Percentiles rank a stretch among this genome's conserved stretches.
Conservation (phyloP, 2,329 filamentous ascomycete species). For the Alternaria consortialis region DNA sequence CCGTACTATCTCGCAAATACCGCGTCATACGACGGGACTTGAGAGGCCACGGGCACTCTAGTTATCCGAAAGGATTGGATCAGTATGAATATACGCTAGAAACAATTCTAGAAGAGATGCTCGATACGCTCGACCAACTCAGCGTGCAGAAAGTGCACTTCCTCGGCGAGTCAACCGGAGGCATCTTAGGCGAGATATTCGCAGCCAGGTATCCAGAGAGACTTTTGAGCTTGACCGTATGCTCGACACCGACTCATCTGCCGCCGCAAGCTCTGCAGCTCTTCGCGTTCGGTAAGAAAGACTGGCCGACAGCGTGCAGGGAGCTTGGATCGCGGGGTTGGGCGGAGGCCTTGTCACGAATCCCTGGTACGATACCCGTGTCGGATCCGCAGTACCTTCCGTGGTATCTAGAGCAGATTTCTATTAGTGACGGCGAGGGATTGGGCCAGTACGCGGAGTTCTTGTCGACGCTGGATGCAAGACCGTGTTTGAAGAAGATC, state of each 20-base stretch:
- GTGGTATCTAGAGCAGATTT: slow-evolving; percentile 46
- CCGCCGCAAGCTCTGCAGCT: slow-evolving; percentile 38
- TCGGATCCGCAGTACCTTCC: slow-evolving; percentile 38
- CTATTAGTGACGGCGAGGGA: slow-evolving; percentile 39
- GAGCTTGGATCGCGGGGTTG: slow-evolving; percentile 45
- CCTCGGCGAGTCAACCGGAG: slow-evolving; percentile 47
- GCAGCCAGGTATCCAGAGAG: slow-evolving; percentile 43
- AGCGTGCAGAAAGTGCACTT: slow-evolving; percentile 45
- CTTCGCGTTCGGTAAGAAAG: slow-evolving; percentile 39
- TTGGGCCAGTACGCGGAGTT: slow-evolving; percentile 49
- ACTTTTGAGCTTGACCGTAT: slow-evolving; percentile 43
- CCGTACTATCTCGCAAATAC: slow-evolving; percentile 41
- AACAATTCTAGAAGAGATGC: slow-evolving; percentile 44
- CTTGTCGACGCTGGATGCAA: slow-evolving; percentile 42
- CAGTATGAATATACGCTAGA: slow-evolving; percentile 33
- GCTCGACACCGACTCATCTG: slow-evolving; percentile 43
- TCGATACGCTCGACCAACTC: slow-evolving; percentile 49
- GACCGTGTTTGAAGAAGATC: slow-evolving; percentile 40
- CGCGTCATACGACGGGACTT: slow-evolving; percentile 48
- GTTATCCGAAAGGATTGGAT: slow-evolving; percentile 20
- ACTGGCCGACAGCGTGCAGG: slow-evolving; percentile 44
- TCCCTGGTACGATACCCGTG: slow-evolving; percentile 44
- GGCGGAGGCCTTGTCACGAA: slow-evolving; percentile 38
- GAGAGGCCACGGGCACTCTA: slow-evolving; percentile 47
- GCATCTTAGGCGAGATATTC: slow-evolving; percentile 48